Base-by-base conservation (phyloP, 805 yeast species). In the Candida sakaeoensis region DNA sequence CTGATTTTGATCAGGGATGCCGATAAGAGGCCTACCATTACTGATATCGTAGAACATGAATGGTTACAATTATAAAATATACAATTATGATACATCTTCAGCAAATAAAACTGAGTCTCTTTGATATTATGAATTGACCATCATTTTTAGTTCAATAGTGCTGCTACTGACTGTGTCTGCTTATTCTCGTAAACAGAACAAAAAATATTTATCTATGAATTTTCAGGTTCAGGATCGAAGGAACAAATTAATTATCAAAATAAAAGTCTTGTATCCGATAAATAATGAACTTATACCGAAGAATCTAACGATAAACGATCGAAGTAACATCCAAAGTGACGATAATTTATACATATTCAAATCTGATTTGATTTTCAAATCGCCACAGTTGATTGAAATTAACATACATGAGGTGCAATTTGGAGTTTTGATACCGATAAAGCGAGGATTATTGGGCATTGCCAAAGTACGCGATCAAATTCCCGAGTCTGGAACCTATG, bases 1-100 rank as follows among this genome's bases (percentile, higher is more conserved):
- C 68, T 55, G 49, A 85, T 90, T 31, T 68, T 91, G 45, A 77
- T 77, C n/a, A 74, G 93, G 36, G 82, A 82, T 39, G 70, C 84
- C 15, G 65, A 66, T 7, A 55, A 72, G 40, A 72, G 98, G 47
- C 95, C 95, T 1, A 75, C 83, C 0, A 83, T 89, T 64, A 73
- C 79, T 17, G 84, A 81, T 23, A 79, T 90, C 9, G 65, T 74
- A 31, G 74, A 76, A 26, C 87, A 87, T 56, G 66, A 61, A n/a
- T 90, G 97, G 96, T 49, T 65, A 33, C 15, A 32, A 8, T 5
- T 18, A 17, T 36, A 24, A 25, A 18, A 32, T 13, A 32, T n/a
- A 32, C 16, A n/a, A n/a, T n/a, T n/a, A n/a, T n/a, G n/a, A n/a
- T n/a, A n/a, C n/a, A n/a, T n/a, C n/a, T n/a, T n/a, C n/a, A n/a